These are phyloP conservation scores for Austroboletus novae-zelandiae DNA, from an alignment of 1,284 basidiomycete species.

Conservation along the genomic window DNA sequence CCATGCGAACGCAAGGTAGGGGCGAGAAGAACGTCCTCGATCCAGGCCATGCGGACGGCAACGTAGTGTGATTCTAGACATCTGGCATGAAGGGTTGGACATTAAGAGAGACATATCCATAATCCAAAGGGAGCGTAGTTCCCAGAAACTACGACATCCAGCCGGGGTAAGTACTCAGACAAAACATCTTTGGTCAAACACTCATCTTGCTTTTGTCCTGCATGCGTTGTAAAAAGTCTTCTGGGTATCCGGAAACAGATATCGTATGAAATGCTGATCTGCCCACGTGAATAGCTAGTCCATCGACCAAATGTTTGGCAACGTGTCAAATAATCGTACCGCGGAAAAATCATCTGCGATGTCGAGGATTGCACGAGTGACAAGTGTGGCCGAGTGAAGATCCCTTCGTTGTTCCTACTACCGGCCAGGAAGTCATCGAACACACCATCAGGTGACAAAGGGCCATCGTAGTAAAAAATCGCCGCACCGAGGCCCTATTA, in stretches of 20 bases:
- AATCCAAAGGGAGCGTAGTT: constrained; percentile 14
- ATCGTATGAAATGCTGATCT: constrained; percentile 23
- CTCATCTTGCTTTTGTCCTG: constrained; percentile 18
- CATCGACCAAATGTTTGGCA: background rate
- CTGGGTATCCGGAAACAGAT: constrained; percentile 22
- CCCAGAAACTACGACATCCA: constrained; percentile 12
- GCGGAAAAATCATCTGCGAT: constrained; percentile 15
- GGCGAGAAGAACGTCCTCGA: constrained; percentile 44
- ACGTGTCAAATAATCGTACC: constrained; percentile 30
- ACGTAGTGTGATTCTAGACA: constrained; percentile 41
- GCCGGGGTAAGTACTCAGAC: background rate
- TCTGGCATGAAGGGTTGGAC: constrained; percentile 55
- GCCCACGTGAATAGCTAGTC: background rate
- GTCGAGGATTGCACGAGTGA: constrained; percentile 31
- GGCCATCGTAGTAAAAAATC: constrained; percentile 44
- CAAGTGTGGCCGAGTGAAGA: constrained; percentile 37
- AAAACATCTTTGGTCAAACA: background rate
- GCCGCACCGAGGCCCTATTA: constrained; percentile 48
- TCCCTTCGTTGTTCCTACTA: constrained; percentile 24
- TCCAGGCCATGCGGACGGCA: constrained; percentile 50
- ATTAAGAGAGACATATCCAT: constrained; percentile 44
- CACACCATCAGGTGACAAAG: constrained; percentile 39
- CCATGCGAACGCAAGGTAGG: constrained; percentile 52
- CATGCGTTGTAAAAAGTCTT: constrained; percentile 18
- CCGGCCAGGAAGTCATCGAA: constrained; percentile 41